A percentile compares a stretch with the other conserved stretches of the same genome.
These are phyloP conservation scores for Trichoderma lentiforme DNA, from an alignment of 2,329 filamentous ascomycete genomes.

Conservation along the genomic window DNA sequence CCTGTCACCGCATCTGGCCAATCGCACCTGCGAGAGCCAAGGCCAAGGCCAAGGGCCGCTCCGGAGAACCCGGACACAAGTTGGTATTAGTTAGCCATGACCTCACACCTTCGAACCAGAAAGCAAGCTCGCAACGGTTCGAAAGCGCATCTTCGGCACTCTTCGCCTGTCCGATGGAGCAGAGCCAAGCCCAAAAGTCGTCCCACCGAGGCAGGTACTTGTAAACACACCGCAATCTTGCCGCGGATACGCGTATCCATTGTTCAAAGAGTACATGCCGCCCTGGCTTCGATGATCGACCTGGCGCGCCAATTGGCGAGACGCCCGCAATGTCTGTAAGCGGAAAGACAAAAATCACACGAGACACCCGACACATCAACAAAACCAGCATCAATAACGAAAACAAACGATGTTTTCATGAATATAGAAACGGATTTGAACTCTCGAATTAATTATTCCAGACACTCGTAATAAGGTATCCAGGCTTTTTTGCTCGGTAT, in stretches of 20 bases:
- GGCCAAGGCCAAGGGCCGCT: not conserved
- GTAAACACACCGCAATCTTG: too few relatives aligned
- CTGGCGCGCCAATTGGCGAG: not conserved
- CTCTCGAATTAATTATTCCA: not conserved
- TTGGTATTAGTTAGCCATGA: not conserved
- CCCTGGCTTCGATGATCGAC: not conserved
- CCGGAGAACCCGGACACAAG: slow-evolving; percentile 6
- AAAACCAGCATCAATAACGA: not conserved
- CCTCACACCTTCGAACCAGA: not conserved
- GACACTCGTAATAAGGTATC: not conserved
- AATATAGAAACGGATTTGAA: not conserved
- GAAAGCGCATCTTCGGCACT: not conserved
- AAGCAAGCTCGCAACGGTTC: not conserved
- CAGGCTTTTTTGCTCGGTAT: not conserved
- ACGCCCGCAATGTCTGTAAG: not conserved
- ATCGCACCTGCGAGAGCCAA: slow-evolving; percentile 1
- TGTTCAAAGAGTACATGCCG: not conserved
- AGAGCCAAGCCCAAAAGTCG: not conserved
- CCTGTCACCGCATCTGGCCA: not conserved
- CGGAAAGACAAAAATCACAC: not conserved
- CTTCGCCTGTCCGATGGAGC: not conserved
- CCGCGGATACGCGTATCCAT: not conserved
- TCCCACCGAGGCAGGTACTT: not conserved
- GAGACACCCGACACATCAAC: not conserved
- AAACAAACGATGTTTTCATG: not conserved